Conservation (phyloP, 805 yeast species). For the Wickerhamiella siamensis region DNA sequence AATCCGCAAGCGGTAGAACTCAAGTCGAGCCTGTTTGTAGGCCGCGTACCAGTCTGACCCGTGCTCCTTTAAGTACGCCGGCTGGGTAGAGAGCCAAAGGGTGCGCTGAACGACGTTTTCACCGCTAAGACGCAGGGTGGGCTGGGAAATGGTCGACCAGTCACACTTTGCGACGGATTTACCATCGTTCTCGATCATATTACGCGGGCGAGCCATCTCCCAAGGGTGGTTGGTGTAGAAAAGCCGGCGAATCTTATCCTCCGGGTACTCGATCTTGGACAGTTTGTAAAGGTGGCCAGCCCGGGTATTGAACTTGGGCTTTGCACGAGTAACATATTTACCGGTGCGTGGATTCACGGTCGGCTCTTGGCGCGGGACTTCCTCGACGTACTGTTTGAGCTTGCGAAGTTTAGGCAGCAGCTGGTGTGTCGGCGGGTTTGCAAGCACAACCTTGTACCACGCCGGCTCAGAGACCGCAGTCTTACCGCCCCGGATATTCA, state of each 20-base stretch:
- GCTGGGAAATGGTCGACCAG: conserved; percentile 70
- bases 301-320: conserved; percentile 20
- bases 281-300: conserved; percentile 33
- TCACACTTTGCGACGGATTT: conserved; percentile 40
- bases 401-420: conserved; percentile 33
- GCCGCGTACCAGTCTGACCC: conserved; percentile 35
- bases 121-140: conserved; percentile 67
- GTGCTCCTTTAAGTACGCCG: conserved; percentile 15
- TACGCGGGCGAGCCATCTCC: conserved; percentile 88
- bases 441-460: conserved; percentile 78
- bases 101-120: conserved; percentile 76
- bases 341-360: conserved; percentile 13
- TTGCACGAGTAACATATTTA: conserved; percentile 35
- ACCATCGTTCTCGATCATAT: conserved; percentile 62
- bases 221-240: conserved; percentile 94
- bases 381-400: conserved; percentile 15
- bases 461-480: conserved; percentile 53
- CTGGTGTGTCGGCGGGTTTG: conserved; percentile 63
- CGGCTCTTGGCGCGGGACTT: conserved; percentile 7
- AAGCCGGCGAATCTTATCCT: conserved; percentile 68
- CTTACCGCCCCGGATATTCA: conserved; percentile 19
- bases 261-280: conserved; percentile 42
- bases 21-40: conserved; percentile 74
- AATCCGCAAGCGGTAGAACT: conserved; percentile 76
- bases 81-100: conserved; percentile 34